Base-by-base conservation (phyloP, 2,329 filamentous ascomycete species). In the Aspergillus udagawae region DNA sequence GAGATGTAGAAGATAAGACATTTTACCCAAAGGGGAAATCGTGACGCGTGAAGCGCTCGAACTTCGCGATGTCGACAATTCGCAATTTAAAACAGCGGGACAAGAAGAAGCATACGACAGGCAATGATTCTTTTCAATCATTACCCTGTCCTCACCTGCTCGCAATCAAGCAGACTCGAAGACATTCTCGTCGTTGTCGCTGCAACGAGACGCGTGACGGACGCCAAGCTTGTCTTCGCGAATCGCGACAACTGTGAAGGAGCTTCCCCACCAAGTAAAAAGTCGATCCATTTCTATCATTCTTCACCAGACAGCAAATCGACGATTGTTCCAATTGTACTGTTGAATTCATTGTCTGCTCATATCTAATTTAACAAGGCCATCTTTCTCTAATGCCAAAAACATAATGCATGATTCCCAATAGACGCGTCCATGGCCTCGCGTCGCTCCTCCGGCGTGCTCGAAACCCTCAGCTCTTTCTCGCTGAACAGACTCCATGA, bases 401-500 rank as follows among this genome's bases (percentile, higher is more conserved):
- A 14, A n/a, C 52, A 57, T 47, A 23, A 58, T 61, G 59, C 56
- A 62, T 57, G 47, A 50, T 56, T 56, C 62, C 53, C 51, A 64
- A 63, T 23, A 50, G 55, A 67, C 63, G 62, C 64, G 65, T 70
- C 63, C 64, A 77, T 76, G 74, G 69, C 73, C 64, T 71, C 73
- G 63, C 67, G 65, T 60, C 63, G 59, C 58, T 63, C 60, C 55
- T 59, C 66, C 56, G 65, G 62, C 60, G 63, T 68, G 53, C 67
- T 74, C 54, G 68, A 75, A 65, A 64, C 72, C 51, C 65, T 73
- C 60, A 47, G 44, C 23, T 27, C 44, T 14, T 23, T 23, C 23
- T 60, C 70, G 35, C 61, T 73, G 54, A 73, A 75, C 63, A 68
- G 61, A 50, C 62, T 71, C 44, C 65, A 64, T 51, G 66, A 64